Base-by-base conservation (phyloP, 2,329 filamentous ascomycete species). In the Thermothelomyces thermophilus region DNA sequence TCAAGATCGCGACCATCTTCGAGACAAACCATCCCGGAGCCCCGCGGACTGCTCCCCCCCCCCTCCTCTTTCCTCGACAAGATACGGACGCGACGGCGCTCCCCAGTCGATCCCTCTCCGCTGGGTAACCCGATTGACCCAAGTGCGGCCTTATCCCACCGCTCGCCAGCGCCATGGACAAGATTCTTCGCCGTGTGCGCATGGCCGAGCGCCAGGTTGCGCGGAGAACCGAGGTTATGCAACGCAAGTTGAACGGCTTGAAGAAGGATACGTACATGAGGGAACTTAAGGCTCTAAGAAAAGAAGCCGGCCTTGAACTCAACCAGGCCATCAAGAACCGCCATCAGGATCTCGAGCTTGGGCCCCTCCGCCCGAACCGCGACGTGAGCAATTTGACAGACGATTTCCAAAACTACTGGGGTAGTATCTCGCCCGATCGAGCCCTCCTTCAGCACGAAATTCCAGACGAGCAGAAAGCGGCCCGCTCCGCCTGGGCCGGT, bases 271-370 rank as follows among this genome's bases (percentile, higher is more conserved):
- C 52, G 5, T 41, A 50, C 16, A 13, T 24, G 13, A 24, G 40
- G 8, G 39, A 47, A 13, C 40, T 53, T 7, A 19, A 11, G 14
- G 16, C 46, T 33, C 9, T n/a, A 41, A 50, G 42, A 14, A 41
- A 45, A 9, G 58, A 66, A 49, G 61, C 62, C 26, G 41, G 48
- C 9, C 30, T 58, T 40, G 60, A 63, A 41, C 28, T 61, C 30
- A 34, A 53, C 17, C 55, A 58, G 19, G 71, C 74, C 40, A 68
- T 70, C 30, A 64, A 71, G 56, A 73, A 76, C 43, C 78, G 86
- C 46, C 77, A 76, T 53, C 86, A 95, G 64, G 84, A 91, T 66
- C 95, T 86, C 81, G 73, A 84, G 56, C 69, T 89, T 57, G 91
- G 90, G 0, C 79, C 86, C 8, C 64, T 95, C 56, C 84, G 89